These are phyloP conservation scores for Agarophyton chilense DNA, from an alignment of 23 red algal species.

Conservation along the genomic window DNA sequence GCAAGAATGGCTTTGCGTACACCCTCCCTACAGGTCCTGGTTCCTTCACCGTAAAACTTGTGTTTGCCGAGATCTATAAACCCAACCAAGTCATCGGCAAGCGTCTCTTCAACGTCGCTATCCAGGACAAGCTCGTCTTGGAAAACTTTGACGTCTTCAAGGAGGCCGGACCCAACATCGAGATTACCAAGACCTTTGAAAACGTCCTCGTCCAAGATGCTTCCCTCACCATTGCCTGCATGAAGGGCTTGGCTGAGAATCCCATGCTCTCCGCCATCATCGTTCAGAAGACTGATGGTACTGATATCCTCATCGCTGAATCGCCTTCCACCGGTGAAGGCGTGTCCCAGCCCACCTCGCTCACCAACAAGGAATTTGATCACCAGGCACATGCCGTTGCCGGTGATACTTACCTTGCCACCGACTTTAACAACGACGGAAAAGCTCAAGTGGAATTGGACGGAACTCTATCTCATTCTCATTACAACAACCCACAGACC, in stretches of 20 bases:
- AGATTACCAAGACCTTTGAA: constrained; percentile 18
- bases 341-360: not conserved
- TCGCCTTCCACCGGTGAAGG: not conserved
- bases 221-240: constrained; percentile 28
- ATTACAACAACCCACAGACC: constrained; percentile 54
- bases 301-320: constrained; percentile 16
- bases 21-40: constrained; percentile 25
- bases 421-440: constrained; percentile 55
- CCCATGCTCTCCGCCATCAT: constrained; percentile 47
- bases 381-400: constrained; percentile 73
- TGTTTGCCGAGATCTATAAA: constrained; percentile 46
- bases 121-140: constrained; percentile 33
- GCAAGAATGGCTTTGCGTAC: constrained; percentile 32
- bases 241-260: constrained; percentile 5
- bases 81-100: not conserved
- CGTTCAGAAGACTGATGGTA: not conserved
- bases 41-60: constrained; percentile 13
- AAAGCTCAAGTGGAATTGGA: constrained; percentile 10
- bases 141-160: constrained; percentile 42
- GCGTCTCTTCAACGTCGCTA: constrained; percentile 27
- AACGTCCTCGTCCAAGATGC: constrained; percentile 9
- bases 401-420: constrained; percentile 28
- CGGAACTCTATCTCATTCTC: constrained; percentile 39
- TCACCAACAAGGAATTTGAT: constrained; percentile 55
- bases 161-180: constrained; percentile 35